Base-by-base conservation (phyloP, 2,329 filamentous ascomycete genomes). In the Epichloe amarillans region DNA sequence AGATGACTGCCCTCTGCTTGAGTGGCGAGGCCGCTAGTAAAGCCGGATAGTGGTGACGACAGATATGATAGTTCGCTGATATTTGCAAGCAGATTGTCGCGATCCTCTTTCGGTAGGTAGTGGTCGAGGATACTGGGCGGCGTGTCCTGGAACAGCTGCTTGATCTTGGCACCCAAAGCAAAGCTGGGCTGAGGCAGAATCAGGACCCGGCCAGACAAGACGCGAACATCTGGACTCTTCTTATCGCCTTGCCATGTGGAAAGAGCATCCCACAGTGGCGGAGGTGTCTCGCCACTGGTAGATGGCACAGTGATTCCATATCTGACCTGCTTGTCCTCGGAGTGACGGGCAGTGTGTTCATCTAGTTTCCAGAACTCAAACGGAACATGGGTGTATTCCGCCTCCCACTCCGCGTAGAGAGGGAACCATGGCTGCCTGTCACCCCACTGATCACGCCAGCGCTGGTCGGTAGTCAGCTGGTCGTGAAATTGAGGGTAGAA, bases 401-500 rank as follows among this genome's bases (percentile, higher is more conserved):
- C 64, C 49, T 72, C 69, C 70, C 70, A 74, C 54, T 74, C 71
- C 0, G 66, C 47, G 26, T 64, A 74, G 0, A 73, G 59, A 0
- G 71, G 70, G 21, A 64, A 65, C 63, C 64, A 72, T 0, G 68
- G 63, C 50, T 73, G 68, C 0, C 53, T 56, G 30, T 61, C 48
- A 2, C 51, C 55, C 67, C 66, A 70, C 2, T 50, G 56, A 50
- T 68, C 65, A 3, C 66, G 53, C 59, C 56, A 53, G 42, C 42
- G 40, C 21, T 47, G 7, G 35, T 14, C 3, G 23, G 23, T 26
- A 7, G 50, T 46, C 14, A 33, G 6, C 1, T 15, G 44, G 40
- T 55, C 54, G 45, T 55, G 54, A 36, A 26, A 26, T 7, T 26
- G 23, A 26, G 23, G 23, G 23, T 26, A 26, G 23, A 26, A 26